phyloP scores from a whole-genome alignment of 495 filamentous ascomycete species.

The Podospora bellae-mahoneyi region DNA sequence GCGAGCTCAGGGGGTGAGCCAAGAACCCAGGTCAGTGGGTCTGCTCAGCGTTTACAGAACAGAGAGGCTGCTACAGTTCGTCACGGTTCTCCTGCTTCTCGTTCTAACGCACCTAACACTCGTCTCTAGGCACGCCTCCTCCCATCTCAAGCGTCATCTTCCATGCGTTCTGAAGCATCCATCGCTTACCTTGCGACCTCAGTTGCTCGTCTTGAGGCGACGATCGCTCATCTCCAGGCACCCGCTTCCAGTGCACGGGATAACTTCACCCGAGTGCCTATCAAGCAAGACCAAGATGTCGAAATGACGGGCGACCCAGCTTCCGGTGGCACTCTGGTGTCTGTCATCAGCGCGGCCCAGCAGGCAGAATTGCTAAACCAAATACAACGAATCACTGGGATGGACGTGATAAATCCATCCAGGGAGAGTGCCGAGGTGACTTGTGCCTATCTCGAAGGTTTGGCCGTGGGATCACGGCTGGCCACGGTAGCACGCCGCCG shows the following conservation, averaged over 20 bases:
- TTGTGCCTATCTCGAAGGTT: slow-evolving; percentile 33
- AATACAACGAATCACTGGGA: slow-evolving; percentile 9
- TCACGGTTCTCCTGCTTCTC: background rate
- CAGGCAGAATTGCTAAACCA: slow-evolving; percentile 11
- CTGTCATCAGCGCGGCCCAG: background rate
- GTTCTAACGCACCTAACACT: background rate
- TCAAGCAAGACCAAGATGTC: background rate
- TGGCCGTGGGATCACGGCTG: slow-evolving; percentile 28
- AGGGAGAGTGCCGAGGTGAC: slow-evolving; percentile 16
- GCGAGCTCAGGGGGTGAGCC: too few species aligned
- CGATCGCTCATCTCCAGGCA: background rate
- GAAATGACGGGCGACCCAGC: background rate
- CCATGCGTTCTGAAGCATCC: background rate
- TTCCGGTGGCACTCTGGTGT: background rate
- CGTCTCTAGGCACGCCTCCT: background rate
- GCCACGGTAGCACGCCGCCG: slow-evolving; percentile 2
- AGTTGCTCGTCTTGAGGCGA: background rate
- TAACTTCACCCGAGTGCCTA: background rate
- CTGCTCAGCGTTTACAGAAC: background rate
- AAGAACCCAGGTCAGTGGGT: background rate
- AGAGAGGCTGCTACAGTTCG: background rate
- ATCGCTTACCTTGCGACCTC: background rate
- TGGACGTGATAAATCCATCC: slow-evolving; percentile 9
- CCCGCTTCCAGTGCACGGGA: background rate
- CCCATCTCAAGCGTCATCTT: background rate